Evolutionary conservation across 2,329 filamentous ascomycete species (phyloP).

Genomic region (Colletotrichum sp.): DNA sequence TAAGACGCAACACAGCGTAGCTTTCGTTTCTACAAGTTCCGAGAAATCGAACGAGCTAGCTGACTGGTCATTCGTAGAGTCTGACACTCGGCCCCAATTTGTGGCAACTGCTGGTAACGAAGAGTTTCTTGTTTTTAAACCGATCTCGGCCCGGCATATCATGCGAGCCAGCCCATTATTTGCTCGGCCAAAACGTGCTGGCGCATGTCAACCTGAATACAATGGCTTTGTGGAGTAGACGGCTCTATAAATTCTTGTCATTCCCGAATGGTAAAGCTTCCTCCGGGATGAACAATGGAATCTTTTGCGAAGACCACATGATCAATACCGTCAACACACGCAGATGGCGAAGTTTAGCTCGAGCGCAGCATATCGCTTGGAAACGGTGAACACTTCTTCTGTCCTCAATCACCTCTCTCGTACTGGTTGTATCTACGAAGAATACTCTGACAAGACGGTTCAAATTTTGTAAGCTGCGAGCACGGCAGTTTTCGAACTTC

Average conservation of each 20-base stretch:
- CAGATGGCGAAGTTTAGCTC: neutral
- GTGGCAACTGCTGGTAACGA: neutral
- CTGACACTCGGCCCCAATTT: neutral
- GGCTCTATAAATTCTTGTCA: neutral
- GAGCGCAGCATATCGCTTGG: neutral
- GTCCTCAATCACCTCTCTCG: neutral
- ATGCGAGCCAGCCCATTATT: neutral
- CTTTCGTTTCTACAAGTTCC: neutral
- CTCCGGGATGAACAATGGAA: neutral
- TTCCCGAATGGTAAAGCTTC: neutral
- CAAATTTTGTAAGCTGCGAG: neutral
- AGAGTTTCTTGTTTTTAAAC: neutral
- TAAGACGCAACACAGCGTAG: fast-evolving
- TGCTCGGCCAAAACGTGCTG: neutral
- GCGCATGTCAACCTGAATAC: neutral
- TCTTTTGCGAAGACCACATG: neutral
- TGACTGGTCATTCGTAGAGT: neutral
- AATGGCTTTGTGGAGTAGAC: neutral
- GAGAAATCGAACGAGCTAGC: neutral
- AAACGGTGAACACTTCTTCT: neutral
- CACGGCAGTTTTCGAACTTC: neutral
- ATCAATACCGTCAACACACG: neutral
- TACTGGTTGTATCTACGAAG: neutral
- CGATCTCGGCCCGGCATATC: neutral
- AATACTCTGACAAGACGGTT: neutral